Percentiles rank a stretch among this genome's conserved stretches.
These are phyloP conservation scores for Brassica incana DNA, from an alignment of 345 rosid genomes.

Conservation along the genomic window DNA sequence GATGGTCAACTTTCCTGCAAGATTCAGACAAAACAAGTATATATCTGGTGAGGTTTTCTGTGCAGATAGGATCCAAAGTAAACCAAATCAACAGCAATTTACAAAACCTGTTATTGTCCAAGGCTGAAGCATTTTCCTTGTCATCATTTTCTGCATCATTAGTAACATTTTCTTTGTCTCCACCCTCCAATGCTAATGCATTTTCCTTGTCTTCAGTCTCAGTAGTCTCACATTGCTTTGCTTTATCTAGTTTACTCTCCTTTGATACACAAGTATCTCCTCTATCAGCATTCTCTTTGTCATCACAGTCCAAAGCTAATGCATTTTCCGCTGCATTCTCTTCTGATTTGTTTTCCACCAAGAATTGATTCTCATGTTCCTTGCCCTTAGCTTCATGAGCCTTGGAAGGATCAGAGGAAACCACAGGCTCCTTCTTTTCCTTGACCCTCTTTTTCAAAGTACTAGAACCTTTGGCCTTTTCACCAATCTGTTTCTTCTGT, in stretches of 20 bases:
- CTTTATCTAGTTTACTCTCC: constrained; percentile 31
- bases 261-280: constrained; percentile 4
- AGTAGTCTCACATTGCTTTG: constrained; percentile 25
- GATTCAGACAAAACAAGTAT: constrained; percentile 18
- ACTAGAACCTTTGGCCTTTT: constrained; percentile 38
- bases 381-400: constrained; percentile 32
- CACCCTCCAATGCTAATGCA: constrained; percentile 34
- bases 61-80: neutral
- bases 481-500: constrained; percentile 43
- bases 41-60: neutral
- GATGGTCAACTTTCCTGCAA: constrained; percentile 43
- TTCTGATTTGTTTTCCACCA: constrained; percentile 32
- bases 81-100: constrained; percentile 8
- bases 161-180: constrained; percentile 33
- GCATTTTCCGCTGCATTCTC: constrained; percentile 21
- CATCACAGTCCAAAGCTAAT: constrained; percentile 36
- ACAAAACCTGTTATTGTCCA: constrained; percentile 57
- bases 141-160: constrained; percentile 42
- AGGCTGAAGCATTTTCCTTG: constrained; percentile 58
- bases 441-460: constrained; percentile 42
- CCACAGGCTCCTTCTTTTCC: constrained; percentile 27
- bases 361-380: constrained; percentile 44
- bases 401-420: neutral
- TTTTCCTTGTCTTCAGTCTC: constrained; percentile 34
- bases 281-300: constrained; percentile 44